Conservation (phyloP, 2,329 filamentous ascomycete genomes). For the Colletotrichum tofieldiae region DNA sequence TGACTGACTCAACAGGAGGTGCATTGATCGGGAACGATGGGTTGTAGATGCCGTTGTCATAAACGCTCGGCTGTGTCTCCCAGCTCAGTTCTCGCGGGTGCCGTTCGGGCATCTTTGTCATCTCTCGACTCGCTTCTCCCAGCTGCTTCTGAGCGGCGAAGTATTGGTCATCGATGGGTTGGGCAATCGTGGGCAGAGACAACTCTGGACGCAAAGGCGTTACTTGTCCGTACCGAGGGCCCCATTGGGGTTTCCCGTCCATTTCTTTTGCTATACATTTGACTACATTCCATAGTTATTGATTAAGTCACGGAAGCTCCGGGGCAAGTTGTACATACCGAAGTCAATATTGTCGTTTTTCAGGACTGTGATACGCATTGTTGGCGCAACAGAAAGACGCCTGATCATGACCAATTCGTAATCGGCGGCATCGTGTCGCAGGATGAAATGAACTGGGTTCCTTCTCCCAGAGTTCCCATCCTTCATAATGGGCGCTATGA, state of each 20-base stretch:
- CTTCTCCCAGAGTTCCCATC: not conserved
- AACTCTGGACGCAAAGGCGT: conserved; percentile 23
- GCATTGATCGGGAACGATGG: conserved; percentile 55
- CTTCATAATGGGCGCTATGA: conserved; percentile 7
- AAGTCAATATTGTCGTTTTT: conserved; percentile 33
- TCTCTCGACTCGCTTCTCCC: not conserved
- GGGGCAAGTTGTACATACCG: conserved; percentile 10
- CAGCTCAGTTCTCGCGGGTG: conserved; percentile 46
- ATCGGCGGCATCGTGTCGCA: conserved; percentile 47
- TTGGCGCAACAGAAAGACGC: conserved; percentile 46
- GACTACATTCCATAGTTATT: conserved; percentile 16
- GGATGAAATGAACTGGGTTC: conserved; percentile 27
- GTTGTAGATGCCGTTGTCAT: conserved; percentile 47
- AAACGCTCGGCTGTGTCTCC: conserved; percentile 49
- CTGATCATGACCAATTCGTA: conserved; percentile 48
- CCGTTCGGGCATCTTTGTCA: not conserved
- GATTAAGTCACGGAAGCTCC: not conserved
- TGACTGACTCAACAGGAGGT: conserved; percentile 54
- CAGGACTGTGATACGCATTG: conserved; percentile 43
- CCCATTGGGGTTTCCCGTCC: conserved; percentile 42
- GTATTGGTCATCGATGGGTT: not conserved
- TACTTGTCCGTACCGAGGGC: conserved; percentile 44
- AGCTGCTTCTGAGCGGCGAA: not conserved
- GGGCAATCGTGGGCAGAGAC: conserved; percentile 10
- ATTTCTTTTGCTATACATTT: not conserved